Evolutionary conservation across 2,329 filamentous ascomycete genomes (phyloP).

Genomic region (Hypoxylon sp.): DNA sequence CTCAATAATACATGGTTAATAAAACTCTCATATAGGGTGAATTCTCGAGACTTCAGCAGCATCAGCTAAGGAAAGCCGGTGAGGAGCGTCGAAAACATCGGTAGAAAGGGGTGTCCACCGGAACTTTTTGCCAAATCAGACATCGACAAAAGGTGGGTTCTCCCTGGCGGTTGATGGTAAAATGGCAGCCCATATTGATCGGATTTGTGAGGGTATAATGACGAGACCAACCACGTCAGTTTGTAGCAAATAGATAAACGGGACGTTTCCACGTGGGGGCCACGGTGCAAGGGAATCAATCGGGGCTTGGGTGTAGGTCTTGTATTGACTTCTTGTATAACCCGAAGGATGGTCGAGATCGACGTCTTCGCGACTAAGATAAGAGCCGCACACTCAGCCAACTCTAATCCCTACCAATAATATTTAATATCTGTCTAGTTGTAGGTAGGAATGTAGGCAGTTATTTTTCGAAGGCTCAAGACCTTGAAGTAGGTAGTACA

Average conservation of each 20-base stretch:
- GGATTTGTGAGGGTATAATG: constrained; percentile 32
- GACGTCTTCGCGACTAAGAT: constrained; percentile 24
- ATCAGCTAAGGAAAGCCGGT: constrained; percentile 12
- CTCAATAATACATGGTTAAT: constrained; percentile 31
- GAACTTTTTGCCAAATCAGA: constrained; percentile 18
- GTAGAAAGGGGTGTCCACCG: constrained; percentile 10
- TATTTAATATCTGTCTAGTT: no score
- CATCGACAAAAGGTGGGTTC: constrained; percentile 16
- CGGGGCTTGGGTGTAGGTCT: constrained; percentile 14
- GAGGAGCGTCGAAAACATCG: constrained; percentile 11
- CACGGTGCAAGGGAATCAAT: constrained; percentile 26
- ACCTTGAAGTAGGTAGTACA: neutral
- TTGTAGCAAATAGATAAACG: constrained; percentile 48
- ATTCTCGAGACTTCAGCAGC: constrained; percentile 8
- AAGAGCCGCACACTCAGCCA: constrained; percentile 41
- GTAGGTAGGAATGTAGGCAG: neutral
- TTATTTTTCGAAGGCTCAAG: neutral
- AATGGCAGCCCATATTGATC: constrained; percentile 25
- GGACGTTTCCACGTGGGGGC: constrained; percentile 47
- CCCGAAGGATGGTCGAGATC: constrained; percentile 20
- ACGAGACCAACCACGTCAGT: constrained; percentile 34
- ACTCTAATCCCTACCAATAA: constrained; percentile 9
- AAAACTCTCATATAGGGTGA: constrained; percentile 28
- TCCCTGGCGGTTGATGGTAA: constrained; percentile 16
- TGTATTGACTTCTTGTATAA: constrained; percentile 22